Base-by-base conservation (phyloP, 208 protist species). In the Leishmania aethiopica region DNA sequence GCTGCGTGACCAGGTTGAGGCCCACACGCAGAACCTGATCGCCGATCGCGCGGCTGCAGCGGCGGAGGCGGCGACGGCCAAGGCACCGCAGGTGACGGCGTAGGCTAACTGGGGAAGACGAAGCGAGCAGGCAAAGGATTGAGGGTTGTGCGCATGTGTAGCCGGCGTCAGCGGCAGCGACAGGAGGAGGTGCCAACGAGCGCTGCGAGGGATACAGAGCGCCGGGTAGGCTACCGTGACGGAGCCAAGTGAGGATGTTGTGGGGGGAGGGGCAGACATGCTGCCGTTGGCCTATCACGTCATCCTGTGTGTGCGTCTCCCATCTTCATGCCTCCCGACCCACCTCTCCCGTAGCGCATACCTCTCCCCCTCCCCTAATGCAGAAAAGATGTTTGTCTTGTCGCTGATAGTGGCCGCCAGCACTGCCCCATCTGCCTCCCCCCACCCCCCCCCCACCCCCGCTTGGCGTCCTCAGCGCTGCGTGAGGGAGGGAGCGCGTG, bases 1-100 rank as follows among this genome's bases (percentile, higher is more conserved):
- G 32, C 91, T 98, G 71, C 90, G 94, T 73, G 96, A 98, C 77
- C 94, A 98, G 89, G 96, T 98, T 10, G 93, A 97, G 87, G 95
- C 92, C 45, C 94, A 97, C 90, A 92, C 93, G 71, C 93, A 97
- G 86, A 94, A 94, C 79, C 82, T 97, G 45, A 69, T 98, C 62
- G 91, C 83, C 53, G 91, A 96, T 79, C 94, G 95, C 78, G 88
- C 90, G 22, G 92, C 89, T 8, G 84, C 86, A 45, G 78, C 77
- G 19, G 86, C 95, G 82, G 80, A 62, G 59, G 86, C 84, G 82
- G 78, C 88, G 28, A 78, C 75, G 66, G 70, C 51, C 47, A 77
- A 76, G 2, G 83, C 83, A 13, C 59, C 60, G 22, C 75, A 90
- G 57, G 80, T 90, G 75, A 82, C 67, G n/a, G 84, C 80, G 10